Evolutionary conservation across 805 yeast species (phyloP), one percentile per base, ranked within the genome.

Genomic region (Saccharomycopsis capsularis): DNA sequence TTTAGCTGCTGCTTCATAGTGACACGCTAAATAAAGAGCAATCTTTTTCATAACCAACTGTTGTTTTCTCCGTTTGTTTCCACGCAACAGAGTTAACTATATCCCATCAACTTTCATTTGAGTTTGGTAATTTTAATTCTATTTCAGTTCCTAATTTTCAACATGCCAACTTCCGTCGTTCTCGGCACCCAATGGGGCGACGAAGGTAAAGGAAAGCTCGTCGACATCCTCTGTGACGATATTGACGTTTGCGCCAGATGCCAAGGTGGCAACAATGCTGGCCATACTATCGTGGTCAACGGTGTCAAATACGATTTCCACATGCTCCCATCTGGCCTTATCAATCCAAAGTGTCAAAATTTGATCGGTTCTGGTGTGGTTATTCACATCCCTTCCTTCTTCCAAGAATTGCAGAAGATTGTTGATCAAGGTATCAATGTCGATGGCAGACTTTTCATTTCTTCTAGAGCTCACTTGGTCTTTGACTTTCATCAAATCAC

Each of bases 171-270:
- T 66, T 85, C 83, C 71, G 98, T 93, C 56, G 99, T 93, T 48
- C 76, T 93, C 61, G 99, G 99, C 52, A 74, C 98, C 69, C 99
- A 93, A 70, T 93, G 99, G 99, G 99, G 99, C 56, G 99, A 93
- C 65, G 99, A 93, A 79, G 99, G 99, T 65, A 93, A 93, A 66
- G 99, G 99, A 51, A 93, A 93, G 69, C 77, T 93, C 51, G 99
- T 93, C 44, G 99, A 93, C 66, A 73, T 93, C 49, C 76, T 93
- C 46, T 95, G 98, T 69, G 98, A 91, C 61, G 81, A 87, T 57
- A 84, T 93, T 60, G 98, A 93, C 59, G 91, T 93, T 38, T 95
- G 97, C 66, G 97, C 98, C 25, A 79, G 99, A 66, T 91, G 98
- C 70, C 90, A 85, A 65, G 99, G 99, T 68, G 99, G 99, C 63